Conservation (phyloP, 768 basidiomycete species). For the Trametes maxima region DNA sequence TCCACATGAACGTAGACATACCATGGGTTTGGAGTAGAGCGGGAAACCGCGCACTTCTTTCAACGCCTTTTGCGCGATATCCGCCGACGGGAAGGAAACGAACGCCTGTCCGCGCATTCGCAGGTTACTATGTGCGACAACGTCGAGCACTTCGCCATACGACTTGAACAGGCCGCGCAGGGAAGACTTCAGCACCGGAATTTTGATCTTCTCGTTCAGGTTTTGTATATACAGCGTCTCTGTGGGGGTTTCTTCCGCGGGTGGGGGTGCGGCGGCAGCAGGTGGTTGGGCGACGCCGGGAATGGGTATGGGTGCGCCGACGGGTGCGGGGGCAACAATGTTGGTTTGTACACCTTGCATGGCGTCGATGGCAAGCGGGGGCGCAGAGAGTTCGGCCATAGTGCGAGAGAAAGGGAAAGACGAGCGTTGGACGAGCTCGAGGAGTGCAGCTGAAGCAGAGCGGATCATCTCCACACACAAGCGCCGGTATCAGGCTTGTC, state of each 20-base stretch:
- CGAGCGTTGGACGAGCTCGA: not conserved
- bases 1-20: slow-evolving; percentile 36
- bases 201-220: slow-evolving; percentile 91
- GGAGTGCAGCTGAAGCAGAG: not conserved
- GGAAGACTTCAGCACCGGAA: slow-evolving; percentile 90
- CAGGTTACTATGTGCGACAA: slow-evolving; percentile 93
- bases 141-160: slow-evolving; percentile 91
- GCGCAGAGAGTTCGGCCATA: slow-evolving; percentile 43
- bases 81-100: slow-evolving; percentile 83
- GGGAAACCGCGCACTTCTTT: slow-evolving; percentile 95
- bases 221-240: slow-evolving; percentile 97
- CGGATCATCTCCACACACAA: not conserved
- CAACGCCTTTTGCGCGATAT: slow-evolving; percentile 84
- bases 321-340: slow-evolving; percentile 29
- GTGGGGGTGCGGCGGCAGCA: slow-evolving; percentile 21
- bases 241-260: slow-evolving; percentile 50
- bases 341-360: slow-evolving; percentile 27
- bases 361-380: slow-evolving; percentile 33
- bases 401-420: slow-evolving; percentile 2
- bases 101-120: slow-evolving; percentile 99
- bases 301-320: slow-evolving; percentile 23
- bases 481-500: not conserved
- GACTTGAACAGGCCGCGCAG: slow-evolving; percentile 88
- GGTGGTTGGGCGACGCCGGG: slow-evolving; percentile 14
- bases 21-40: slow-evolving; percentile 96